Base-by-base conservation (phyloP, 306 rosid species). In the Lupinus albus region DNA sequence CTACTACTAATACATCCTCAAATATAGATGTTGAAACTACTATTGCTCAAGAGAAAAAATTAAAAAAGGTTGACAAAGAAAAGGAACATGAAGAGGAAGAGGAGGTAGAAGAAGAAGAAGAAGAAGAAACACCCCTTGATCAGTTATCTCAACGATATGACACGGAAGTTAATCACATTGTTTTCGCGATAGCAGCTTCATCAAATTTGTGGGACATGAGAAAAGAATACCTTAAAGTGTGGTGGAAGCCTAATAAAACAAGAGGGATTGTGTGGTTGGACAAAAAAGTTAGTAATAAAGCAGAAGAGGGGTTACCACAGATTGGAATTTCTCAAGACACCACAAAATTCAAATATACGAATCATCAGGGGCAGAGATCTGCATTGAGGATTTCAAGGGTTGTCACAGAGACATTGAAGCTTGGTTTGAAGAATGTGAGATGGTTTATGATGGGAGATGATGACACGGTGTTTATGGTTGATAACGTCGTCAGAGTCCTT, bases 391-490 rank as follows among this genome's bases (percentile, higher is more conserved):
- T 91, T 53, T 91, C 97, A 0, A 75, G 95, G 72, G 82, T 88
- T 41, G 89, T 88, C 8, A 78, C 89, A 1, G 97, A 88, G 86
- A 88, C 95, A 16, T 45, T 91, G 42, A 82, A 84, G 81, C 87
- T 91, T 7, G 95, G 95, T 42, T 8, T 86, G 84, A 18, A 85
- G 72, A 93, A 91, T 62, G 93, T 84, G 74, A 83, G 95, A 48
- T 91, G 97, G 97, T 88, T 88, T 68, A 83, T 91, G 64, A 91
- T 91, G 95, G 93, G 97, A 14, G 95, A 91, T 11, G 97, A 91
- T 49, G 97, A 88, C 70, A 91, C 97, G 0, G 85, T 91, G 33
- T 91, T 91, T 17, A 21, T 88, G n/a, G 93, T 86, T 50, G 93
- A 91, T 7, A 91, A 91, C 65, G 72, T 88, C 74, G 81, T 86